A percentile compares a stretch with the other conserved stretches of the same genome.
These are phyloP conservation scores for Globisporangium rhizosaccharum DNA, from an alignment of 352 stramenopile species.

Conservation along the genomic window DNA sequence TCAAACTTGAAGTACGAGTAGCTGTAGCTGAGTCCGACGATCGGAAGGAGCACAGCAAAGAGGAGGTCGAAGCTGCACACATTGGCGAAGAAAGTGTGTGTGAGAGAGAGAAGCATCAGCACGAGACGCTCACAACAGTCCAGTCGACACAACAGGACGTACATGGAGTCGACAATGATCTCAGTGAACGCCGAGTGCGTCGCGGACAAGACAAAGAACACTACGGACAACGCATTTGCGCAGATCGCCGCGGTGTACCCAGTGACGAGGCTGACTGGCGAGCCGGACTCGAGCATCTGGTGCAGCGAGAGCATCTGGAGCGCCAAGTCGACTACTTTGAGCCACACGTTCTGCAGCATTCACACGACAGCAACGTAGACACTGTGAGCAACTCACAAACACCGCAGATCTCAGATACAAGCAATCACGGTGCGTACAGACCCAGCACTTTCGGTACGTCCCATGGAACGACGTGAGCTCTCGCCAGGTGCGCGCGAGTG, in stretches of 20 bases:
- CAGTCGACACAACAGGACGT: background rate
- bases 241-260: conserved; percentile 14
- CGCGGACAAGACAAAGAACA: conserved; percentile 3
- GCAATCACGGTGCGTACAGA: conserved; percentile 5
- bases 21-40: conserved; percentile 20
- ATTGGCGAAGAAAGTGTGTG: background rate
- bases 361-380: background rate
- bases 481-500: conserved; percentile 9
- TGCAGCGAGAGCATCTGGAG: conserved; percentile 19
- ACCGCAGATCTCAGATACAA: background rate
- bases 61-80: conserved; percentile 24
- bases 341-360: conserved; percentile 19
- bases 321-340: conserved; percentile 22
- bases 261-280: conserved; percentile 7
- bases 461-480: conserved; percentile 18
- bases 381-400: background rate
- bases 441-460: conserved; percentile 27
- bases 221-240: conserved; percentile 16
- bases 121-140: too few relatives aligned
- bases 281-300: conserved; percentile 21
- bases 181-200: conserved; percentile 17
- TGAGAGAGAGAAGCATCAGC: background rate
- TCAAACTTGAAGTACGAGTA: conserved; percentile 26
- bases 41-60: conserved; percentile 22
- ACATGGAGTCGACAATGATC: conserved; percentile 23